phyloP scores from a whole-genome alignment of 768 basidiomycete species.

The Auricularia auricula-judae region DNA sequence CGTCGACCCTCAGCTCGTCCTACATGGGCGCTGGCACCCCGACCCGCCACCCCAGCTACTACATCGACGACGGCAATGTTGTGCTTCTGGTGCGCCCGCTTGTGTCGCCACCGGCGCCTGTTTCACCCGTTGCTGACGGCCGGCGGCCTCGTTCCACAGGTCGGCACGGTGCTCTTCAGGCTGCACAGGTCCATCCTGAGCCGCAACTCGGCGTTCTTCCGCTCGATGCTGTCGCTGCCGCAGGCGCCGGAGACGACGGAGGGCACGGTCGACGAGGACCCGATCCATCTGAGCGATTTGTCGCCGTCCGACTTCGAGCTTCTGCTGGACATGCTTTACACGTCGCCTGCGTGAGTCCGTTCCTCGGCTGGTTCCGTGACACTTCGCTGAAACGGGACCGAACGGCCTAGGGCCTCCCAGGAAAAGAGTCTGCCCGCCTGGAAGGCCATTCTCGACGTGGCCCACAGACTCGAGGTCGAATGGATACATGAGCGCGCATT shows the following conservation, averaged over 20 bases:
- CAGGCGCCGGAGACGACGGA: constrained; percentile 19
- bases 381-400: neutral
- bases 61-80: neutral
- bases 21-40: neutral
- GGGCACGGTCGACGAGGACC: neutral
- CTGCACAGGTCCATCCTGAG: constrained; percentile 65
- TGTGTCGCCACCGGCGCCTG: neutral
- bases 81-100: neutral
- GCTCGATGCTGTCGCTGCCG: constrained; percentile 60
- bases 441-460: neutral
- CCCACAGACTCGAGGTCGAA: neutral
- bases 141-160: neutral
- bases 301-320: neutral
- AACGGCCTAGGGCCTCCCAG: neutral
- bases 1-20: neutral
- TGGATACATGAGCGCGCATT: neutral
- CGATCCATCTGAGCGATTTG: neutral
- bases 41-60: neutral
- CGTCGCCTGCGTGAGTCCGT: neutral
- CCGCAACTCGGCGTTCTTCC: constrained; percentile 58
- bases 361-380: neutral
- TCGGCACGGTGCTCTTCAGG: constrained; percentile 35
- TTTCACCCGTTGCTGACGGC: neutral
- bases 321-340: neutral
- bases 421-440: neutral